Evolutionary conservation across 345 rosid genomes (phyloP).

Genomic region (Salix purpurea): DNA sequence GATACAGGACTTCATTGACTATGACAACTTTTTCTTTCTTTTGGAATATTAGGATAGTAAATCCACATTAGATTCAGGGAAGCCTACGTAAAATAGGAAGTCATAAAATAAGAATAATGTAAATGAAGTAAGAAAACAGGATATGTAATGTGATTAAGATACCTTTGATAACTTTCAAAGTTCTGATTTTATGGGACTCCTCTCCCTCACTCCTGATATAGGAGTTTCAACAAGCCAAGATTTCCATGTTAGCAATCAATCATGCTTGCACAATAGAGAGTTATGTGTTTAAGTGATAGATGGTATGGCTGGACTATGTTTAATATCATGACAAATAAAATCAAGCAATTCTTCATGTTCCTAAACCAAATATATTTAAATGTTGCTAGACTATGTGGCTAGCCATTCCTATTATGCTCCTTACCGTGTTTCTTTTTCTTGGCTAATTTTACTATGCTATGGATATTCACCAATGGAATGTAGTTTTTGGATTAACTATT

Average conservation of each 20-base stretch:
- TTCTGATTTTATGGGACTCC: not conserved
- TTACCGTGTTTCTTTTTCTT: no score
- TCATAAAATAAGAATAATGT: not conserved
- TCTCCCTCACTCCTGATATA: not conserved
- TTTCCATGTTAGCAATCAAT: not conserved
- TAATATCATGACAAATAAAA: not conserved
- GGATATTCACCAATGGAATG: not conserved
- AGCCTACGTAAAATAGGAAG: not conserved
- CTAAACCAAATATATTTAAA: not conserved
- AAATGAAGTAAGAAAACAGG: not conserved
- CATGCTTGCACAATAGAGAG: not conserved
- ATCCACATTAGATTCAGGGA: not conserved
- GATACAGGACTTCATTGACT: not conserved
- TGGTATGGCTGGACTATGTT: not conserved
- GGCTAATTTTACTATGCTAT: no score
- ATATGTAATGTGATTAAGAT: not conserved
- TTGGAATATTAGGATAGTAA: not conserved
- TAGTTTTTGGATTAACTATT: conserved; percentile 8
- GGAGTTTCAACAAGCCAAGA: not conserved
- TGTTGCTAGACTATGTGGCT: not conserved
- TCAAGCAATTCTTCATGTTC: no score
- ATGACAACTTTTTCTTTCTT: not conserved
- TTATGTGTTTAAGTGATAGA: not conserved
- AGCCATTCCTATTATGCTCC: not conserved
- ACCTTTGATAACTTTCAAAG: not conserved